Base-by-base conservation (phyloP, 2,329 filamentous ascomycete species). In the Sporothrix globosa region DNA sequence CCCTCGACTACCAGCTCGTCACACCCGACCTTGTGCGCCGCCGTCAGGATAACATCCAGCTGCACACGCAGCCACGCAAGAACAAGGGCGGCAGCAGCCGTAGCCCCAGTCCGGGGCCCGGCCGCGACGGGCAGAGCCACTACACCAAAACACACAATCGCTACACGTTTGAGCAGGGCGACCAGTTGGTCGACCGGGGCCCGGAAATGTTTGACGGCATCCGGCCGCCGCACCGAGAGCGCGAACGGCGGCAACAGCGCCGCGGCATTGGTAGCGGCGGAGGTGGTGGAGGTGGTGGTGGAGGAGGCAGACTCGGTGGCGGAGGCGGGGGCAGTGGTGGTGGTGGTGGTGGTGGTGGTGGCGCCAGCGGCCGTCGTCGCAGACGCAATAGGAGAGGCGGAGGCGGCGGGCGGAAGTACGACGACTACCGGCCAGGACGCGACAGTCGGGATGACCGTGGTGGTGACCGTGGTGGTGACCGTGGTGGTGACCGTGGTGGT, bases 81-180 rank as follows among this genome's bases (percentile, higher is more conserved):
- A 50, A 7, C 27, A 63, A 50, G 9, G 48, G 50, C 69, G 10
- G 44, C 17, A 39, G 41, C 17, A 54, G 34, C 50, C 68, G 61
- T 4, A 50, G 52, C 4, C 67, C 53, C 30, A 69, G 67, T 5
- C 30, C 58, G 14, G n/a, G 50, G 24, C 41, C 66, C 2, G 70
- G 56, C 17, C 60, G 52, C n/a, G 82, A 24, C 13, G 46, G 46
- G 34, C 21, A 58, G 19, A 67, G 71, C 67, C 66, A 72, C 24
- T 74, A 73, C 60, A 82, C 73, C 86, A 86, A 78, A 81, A 73
- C 87, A 67, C 87, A 87, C 79, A 88, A 91, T 77, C 84, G 91
- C 44, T 93, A 92, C 77, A 90, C 89, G 0, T 93, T 93, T 75
- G 90, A 93, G 77, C 82, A 89, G 70, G 84, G 83, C 0, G 87